Percentiles rank a stretch among this genome's conserved stretches.
phyloP scores from a whole-genome alignment of 495 filamentous ascomycete species.

The Podospora pseudoanserina region DNA sequence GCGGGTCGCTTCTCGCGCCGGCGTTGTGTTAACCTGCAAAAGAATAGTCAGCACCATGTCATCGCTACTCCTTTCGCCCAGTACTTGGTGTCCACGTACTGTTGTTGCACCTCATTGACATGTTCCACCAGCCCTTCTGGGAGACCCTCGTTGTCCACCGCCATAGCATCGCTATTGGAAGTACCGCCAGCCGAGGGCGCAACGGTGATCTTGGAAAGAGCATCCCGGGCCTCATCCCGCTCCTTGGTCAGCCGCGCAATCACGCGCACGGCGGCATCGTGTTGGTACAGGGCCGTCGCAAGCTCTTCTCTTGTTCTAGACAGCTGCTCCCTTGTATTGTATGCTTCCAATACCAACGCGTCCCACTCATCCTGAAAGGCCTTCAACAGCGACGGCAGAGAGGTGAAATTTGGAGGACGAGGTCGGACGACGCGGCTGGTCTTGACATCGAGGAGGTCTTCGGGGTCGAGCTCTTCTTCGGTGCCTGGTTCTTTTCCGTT shows the following conservation, averaged over 20 bases:
- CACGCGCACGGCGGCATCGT: conserved; percentile 91
- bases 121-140: conserved; percentile 68
- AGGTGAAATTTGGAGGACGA: conserved; percentile 90
- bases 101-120: conserved; percentile 72
- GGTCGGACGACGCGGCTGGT: conserved; percentile 76
- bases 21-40: conserved; percentile 68
- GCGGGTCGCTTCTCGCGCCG: conserved; percentile 77
- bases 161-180: conserved; percentile 77
- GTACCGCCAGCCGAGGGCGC: conserved; percentile 49
- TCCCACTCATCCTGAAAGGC: conserved; percentile 99
- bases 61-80: neutral
- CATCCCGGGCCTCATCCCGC: conserved; percentile 87
- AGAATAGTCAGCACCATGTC: neutral
- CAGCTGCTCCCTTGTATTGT: conserved; percentile 81
- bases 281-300: conserved; percentile 87
- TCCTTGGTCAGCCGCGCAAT: conserved; percentile 86
- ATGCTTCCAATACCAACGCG: conserved; percentile 83
- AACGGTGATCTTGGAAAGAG: conserved; percentile 80
- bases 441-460: conserved; percentile 87
- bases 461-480: conserved; percentile 77
- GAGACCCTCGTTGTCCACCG: conserved; percentile 72
- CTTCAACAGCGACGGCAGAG: conserved; percentile 90
- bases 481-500: conserved; percentile 92
- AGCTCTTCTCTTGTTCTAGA: conserved; percentile 89
- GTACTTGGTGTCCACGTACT: conserved; percentile 49